Conservation (phyloP, 73 alveolate species). For the Paramecium caudatum region DNA sequence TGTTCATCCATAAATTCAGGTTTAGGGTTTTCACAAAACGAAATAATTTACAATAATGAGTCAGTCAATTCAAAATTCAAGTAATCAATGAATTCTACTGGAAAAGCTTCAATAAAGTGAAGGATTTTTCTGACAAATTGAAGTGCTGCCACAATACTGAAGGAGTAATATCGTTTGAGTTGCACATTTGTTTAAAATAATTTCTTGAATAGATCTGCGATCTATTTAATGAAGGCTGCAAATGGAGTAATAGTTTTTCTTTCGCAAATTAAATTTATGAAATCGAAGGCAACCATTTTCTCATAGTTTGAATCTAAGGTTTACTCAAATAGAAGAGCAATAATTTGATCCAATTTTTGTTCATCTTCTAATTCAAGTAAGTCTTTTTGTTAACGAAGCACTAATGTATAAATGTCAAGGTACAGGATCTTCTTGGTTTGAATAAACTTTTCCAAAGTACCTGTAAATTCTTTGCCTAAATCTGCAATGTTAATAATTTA, state of each 20-base stretch:
- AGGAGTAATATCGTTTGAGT: constrained; percentile 28
- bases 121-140: constrained; percentile 58
- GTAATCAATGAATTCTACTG: constrained; percentile 58
- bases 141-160: constrained; percentile 37
- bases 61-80: constrained; percentile 57
- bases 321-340: neutral
- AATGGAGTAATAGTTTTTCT: constrained; percentile 50
- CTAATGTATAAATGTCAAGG: neutral
- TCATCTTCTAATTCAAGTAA: constrained; percentile 48
- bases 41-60: constrained; percentile 27
- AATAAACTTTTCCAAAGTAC: neutral
- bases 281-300: constrained; percentile 62
- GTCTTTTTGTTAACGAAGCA: neutral
- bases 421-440: neutral
- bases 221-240: constrained; percentile 38
- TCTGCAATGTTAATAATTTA: constrained; percentile 2
- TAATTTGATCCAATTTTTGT: neutral
- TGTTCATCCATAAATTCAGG: constrained; percentile 58
- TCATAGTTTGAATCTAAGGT: constrained; percentile 38
- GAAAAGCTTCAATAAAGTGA: constrained; percentile 64
- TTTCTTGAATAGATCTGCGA: constrained; percentile 1
- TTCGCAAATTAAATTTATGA: constrained; percentile 45
- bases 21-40: constrained; percentile 8
- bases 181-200: constrained; percentile 23
- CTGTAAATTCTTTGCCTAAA: neutral